Conservation (phyloP, 2,329 filamentous ascomycete genomes). For the Madurella mycetomatis region DNA sequence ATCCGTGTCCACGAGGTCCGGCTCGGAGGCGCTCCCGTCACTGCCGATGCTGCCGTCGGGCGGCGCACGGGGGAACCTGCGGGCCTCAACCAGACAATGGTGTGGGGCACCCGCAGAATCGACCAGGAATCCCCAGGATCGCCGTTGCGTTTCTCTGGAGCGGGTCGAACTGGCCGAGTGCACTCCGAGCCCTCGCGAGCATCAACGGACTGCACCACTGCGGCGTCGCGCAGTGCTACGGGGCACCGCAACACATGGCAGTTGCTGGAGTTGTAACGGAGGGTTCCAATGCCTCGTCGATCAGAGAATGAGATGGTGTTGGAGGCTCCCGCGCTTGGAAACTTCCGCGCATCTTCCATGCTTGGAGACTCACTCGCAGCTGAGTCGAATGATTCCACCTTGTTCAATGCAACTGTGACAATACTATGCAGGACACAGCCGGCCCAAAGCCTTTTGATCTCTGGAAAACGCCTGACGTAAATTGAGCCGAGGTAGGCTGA, state of each 20-base stretch:
- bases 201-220: not conserved
- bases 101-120: not conserved
- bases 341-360: slow-evolving; percentile 12
- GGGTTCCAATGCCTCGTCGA: too few species aligned
- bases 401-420: not conserved
- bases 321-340: slow-evolving; percentile 4
- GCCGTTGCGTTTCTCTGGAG: not conserved
- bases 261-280: too few species aligned
- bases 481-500: not conserved
- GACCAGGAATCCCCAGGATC: not conserved
- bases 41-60: slow-evolving; percentile 8
- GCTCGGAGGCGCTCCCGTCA: slow-evolving; percentile 4
- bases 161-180: too few species aligned
- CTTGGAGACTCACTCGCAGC: not conserved
- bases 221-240: too few species aligned
- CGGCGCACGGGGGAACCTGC: slow-evolving; percentile 4
- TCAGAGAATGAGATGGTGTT: not conserved
- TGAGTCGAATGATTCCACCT: not conserved
- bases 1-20: not conserved
- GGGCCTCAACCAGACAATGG: not conserved
- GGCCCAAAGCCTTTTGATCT: too few species aligned
- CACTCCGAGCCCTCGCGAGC: too few species aligned
- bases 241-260: too few species aligned
- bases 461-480: not conserved
- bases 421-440: too few species aligned